Percentiles rank a stretch among this genome's conserved stretches.
phyloP scores from a whole-genome alignment of 1,284 basidiomycete species.

The Spongispora temasekensis region DNA sequence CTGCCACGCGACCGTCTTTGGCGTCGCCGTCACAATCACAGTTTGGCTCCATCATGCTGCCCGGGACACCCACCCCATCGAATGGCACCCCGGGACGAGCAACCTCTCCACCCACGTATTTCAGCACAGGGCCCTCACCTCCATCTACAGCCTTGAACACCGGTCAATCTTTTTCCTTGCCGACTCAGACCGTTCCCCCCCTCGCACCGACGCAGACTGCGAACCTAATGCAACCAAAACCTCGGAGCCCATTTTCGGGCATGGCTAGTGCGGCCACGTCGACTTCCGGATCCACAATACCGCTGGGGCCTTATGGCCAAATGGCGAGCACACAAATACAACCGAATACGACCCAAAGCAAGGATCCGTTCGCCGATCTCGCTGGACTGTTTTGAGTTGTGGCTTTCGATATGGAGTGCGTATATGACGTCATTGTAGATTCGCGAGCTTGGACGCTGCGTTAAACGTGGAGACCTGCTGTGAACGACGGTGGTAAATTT shows the following conservation, averaged over 20 bases:
- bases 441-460: slow-evolving; percentile 3
- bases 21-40: slow-evolving; percentile 32
- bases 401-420: neutral
- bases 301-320: slow-evolving; percentile 21
- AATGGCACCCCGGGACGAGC: slow-evolving; percentile 16
- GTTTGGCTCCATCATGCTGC: slow-evolving; percentile 52
- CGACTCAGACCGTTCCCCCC: neutral
- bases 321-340: slow-evolving; percentile 12
- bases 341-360: slow-evolving; percentile 42
- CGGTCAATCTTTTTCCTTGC: slow-evolving; percentile 9
- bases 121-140: slow-evolving; percentile 8
- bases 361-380: slow-evolving; percentile 82
- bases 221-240: slow-evolving; percentile 18
- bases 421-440: neutral
- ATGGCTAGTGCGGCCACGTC: slow-evolving; percentile 14
- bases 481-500: neutral
- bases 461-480: neutral
- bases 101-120: slow-evolving; percentile 19
- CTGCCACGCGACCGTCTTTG: slow-evolving; percentile 23
- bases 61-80: slow-evolving; percentile 44
- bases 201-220: slow-evolving; percentile 14
- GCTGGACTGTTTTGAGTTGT: slow-evolving; percentile 66
- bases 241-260: slow-evolving; percentile 12
- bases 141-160: slow-evolving; percentile 17
- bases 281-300: slow-evolving; percentile 20